Base-by-base conservation (phyloP, 1,139 yeast species). In the Kodamaea anthophila region DNA sequence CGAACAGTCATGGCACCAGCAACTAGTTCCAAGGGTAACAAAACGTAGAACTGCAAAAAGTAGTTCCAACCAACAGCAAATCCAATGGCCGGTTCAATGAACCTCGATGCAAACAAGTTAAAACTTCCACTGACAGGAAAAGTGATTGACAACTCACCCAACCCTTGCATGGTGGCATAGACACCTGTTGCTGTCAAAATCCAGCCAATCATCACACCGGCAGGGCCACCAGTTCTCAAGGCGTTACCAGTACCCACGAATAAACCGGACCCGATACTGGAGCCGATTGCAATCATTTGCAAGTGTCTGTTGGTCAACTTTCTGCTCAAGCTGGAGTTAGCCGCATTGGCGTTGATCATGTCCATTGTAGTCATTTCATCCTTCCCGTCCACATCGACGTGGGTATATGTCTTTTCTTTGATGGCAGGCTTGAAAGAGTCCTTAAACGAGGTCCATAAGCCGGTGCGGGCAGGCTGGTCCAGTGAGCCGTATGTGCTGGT, bases 191-290 rank as follows among this genome's bases (percentile, higher is more conserved):
- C 44, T 6, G 43, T 46, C 29, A 46, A 29, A 6, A 32, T 27
- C 49, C 49, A 47, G 6, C 43, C 88, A 22, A 85, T 61, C 26
- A 86, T 59, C 26, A 86, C 58, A 26, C 83, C 80, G 1, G 75
- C 86, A 2, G 95, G 87, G 2, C 95, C 95, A 34, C 88, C 94
- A 29, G 60, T 54, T 24, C 46, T 39, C 39, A 65, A 51, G 13
- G 67, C 67, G 13, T 47, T 38, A 9, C 54, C 55, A 10, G 53
- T 43, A 24, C 55, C 55, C 10, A 51, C 46, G 30, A 51, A 51
- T 30, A 78, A 57, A 24, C 86, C 86, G 1, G 85, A 63, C 40
- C 85, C 85, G 21, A 77, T 70, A 34, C 77, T 65, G 24, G 82
- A 80, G 29, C 83, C 83, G 31, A 77, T 65, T 23, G 82, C 77